Evolutionary conservation across 768 basidiomycete species (phyloP), one percentile per base, ranked within the genome.

Genomic region (Strobilomyces confusus): DNA sequence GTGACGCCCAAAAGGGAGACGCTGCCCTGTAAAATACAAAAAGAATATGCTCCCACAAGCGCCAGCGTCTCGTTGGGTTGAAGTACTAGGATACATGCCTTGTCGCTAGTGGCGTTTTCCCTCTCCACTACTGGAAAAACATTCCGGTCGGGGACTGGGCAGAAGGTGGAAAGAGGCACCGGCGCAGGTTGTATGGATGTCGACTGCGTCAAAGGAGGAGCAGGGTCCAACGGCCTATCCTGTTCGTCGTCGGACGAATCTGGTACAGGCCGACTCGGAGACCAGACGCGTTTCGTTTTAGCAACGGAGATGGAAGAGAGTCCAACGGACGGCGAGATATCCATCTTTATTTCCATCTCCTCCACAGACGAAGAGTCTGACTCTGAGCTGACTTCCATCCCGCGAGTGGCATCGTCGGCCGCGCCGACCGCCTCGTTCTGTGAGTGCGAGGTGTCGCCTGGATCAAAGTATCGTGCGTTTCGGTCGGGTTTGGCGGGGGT

Each of bases 1-100:
- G 69, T 72, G 12, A 80, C 75, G 3, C 88, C 89, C n/a, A 76
- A 73, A 1, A 92, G 44, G 3, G 73, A 69, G 48, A 94, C 56
- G 15, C 77, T 69, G 1, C 89, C 88, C 46, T 75, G 80, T 5
- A 94, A 63, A 23, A 93, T 77, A 0, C 76, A 75, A 15, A 95
- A 54, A 4, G 62, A 65, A 66, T 82, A 89, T 0, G 76, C 73
- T 5, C 94, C 94, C 9, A 88, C 72, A 36, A 48, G 37, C 2
- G 48, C 48, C 2, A 44, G 61, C 0, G 79, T 79, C 57, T 89
- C 79, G 19, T 69, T 70, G 9, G 71, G 64, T 5, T 66, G 61
- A 11, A 91, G 68, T 3, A 75, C 60, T 30, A 87, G 47, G 2
- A 83, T 51, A 2, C 74, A 69, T 1, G 72, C 70, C 13, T 57